These are phyloP conservation scores for Hanseniaspora taiwanica DNA, from an alignment of 805 yeast species.

Conservation along the genomic window DNA sequence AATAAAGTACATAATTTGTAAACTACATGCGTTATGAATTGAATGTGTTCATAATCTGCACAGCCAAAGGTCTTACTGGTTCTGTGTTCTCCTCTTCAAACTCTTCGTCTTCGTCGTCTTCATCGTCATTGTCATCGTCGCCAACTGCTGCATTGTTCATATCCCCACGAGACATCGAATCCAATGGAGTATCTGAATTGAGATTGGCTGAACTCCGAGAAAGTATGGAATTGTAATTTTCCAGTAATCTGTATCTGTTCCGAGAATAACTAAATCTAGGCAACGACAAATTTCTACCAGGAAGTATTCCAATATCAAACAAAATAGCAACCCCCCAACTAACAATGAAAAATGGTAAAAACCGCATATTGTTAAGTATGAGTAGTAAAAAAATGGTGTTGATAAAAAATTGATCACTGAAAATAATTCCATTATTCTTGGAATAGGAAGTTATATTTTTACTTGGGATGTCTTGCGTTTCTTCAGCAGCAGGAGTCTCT, in stretches of 20 bases:
- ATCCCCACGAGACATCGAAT: conserved; percentile 1
- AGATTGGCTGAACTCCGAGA: conserved; percentile 7
- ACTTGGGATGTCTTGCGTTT: neutral
- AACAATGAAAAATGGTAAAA: conserved; percentile 26
- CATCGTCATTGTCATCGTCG: conserved; percentile 20
- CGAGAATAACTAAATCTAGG: conserved; percentile 12
- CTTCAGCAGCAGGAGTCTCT: conserved; percentile 10
- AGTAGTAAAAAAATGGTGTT: conserved; percentile 23
- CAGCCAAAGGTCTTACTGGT: conserved; percentile 47
- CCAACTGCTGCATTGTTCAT: conserved; percentile 4
- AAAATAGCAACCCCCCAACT: conserved; percentile 35
- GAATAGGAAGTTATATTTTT: neutral
- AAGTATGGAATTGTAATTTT: conserved; percentile 7
- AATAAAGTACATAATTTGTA: neutral
- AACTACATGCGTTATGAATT: conserved; percentile 24
- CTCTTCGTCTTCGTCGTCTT: conserved; percentile 15
- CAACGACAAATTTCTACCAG: conserved; percentile 26
- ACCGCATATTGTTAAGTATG: conserved; percentile 30
- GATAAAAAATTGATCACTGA: conserved; percentile 24
- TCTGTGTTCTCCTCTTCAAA: conserved; percentile 37
- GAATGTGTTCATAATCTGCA: conserved; percentile 48
- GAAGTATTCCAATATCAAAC: conserved; percentile 30
- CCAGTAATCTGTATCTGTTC: conserved; percentile 10
- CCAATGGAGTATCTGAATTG: conserved; percentile 4
- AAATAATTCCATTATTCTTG: neutral